A percentile compares a stretch with the other conserved stretches of the same genome.
These are phyloP conservation scores for Fusarium camptoceras DNA, from an alignment of 2,329 filamentous ascomycete genomes.

Conservation along the genomic window DNA sequence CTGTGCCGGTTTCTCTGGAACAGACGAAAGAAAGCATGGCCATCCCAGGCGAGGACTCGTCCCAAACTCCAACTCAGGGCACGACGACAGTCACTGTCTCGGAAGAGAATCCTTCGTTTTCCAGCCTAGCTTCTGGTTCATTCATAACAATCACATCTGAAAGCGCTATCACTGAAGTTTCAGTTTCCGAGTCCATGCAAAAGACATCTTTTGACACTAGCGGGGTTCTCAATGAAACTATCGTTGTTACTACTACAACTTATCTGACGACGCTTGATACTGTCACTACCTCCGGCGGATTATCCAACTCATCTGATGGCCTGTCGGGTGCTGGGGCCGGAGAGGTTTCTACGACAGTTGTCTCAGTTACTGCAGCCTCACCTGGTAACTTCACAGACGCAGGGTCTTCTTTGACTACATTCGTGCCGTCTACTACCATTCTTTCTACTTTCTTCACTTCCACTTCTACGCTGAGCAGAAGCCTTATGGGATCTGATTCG, in stretches of 20 bases:
- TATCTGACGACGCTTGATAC: conserved; percentile 3
- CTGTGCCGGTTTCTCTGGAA: conserved; percentile 2
- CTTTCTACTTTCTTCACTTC: conserved; percentile 8
- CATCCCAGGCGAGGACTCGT: conserved; percentile 12
- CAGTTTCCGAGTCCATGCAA: neutral
- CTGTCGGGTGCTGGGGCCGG: conserved; percentile 6
- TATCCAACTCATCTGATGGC: neutral
- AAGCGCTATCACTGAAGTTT: neutral
- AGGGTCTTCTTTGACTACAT: neutral
- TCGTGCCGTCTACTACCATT: conserved; percentile 1
- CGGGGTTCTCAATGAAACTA: neutral
- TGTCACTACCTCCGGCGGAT: neutral
- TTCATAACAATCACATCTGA: neutral
- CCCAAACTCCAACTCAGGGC: neutral
- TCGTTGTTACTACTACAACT: conserved; percentile 16
- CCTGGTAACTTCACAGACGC: conserved; percentile 4
- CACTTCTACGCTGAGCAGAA: neutral
- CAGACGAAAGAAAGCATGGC: conserved; percentile 4
- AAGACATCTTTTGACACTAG: neutral
- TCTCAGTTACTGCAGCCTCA: neutral
- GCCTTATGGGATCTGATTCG: neutral
- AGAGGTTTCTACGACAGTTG: neutral
- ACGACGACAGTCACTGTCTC: conserved; percentile 1
- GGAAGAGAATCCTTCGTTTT: neutral
- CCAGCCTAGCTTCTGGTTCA: neutral